Percentiles rank a stretch among this genome's conserved stretches.
Evolutionary conservation across 2,329 filamentous ascomycete genomes (phyloP).

Genomic region (Verticillium klebahnii): DNA sequence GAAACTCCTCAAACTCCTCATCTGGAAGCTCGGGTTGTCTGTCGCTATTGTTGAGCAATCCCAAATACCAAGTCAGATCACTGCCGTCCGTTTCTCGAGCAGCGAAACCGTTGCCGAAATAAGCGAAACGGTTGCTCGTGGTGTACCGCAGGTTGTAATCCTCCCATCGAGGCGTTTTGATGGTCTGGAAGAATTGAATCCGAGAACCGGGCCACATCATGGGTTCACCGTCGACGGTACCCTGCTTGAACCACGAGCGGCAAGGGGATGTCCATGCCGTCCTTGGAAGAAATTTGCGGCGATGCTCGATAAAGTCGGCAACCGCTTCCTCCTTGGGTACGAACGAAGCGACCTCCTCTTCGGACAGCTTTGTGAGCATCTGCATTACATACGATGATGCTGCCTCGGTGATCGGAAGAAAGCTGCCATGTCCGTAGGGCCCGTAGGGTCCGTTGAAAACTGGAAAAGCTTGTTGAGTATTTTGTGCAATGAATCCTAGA

Average conservation of each 20-base stretch:
- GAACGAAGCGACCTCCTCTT: constrained; percentile 18
- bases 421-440: constrained; percentile 20
- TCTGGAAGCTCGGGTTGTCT: constrained; percentile 16
- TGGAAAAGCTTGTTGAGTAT: constrained; percentile 1
- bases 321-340: constrained; percentile 18
- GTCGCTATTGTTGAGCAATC: constrained; percentile 12
- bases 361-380: constrained; percentile 21
- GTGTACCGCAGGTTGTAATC: constrained; percentile 42
- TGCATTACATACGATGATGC: constrained; percentile 23
- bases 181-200: constrained; percentile 29
- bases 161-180: constrained; percentile 35
- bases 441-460: constrained; percentile 21
- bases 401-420: constrained; percentile 19
- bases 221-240: constrained; percentile 35
- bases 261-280: constrained; percentile 35
- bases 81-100: constrained; percentile 11
- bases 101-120: constrained; percentile 42
- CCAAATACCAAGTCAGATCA: constrained; percentile 17
- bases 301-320: constrained; percentile 18
- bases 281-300: constrained; percentile 27
- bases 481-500: constrained; percentile 11
- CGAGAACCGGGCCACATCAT: constrained; percentile 38
- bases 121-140: constrained; percentile 33
- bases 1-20: constrained; percentile 17
- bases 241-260: constrained; percentile 43